Evolutionary conservation across 176 grass and related monocot species (phyloP).

Genomic region (Calamus simplicifolius): DNA sequence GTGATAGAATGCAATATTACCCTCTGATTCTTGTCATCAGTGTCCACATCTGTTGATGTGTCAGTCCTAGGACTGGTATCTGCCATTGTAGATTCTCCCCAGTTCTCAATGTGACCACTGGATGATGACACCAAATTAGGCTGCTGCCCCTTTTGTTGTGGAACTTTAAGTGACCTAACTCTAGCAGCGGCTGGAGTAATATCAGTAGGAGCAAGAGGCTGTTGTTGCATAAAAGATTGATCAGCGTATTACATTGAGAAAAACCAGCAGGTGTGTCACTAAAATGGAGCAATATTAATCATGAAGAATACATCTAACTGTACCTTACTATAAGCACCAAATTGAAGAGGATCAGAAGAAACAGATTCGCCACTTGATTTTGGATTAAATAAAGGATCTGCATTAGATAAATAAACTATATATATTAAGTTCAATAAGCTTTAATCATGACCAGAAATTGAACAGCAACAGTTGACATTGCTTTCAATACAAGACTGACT

Average conservation of each 20-base stretch:
- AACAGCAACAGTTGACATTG: too few relatives aligned
- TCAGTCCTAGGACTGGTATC: conserved; percentile 58
- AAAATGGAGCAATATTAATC: too few relatives aligned
- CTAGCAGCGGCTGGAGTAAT: conserved; percentile 3
- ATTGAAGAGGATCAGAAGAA: conserved; percentile 41
- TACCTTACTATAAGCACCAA: conserved; percentile 52
- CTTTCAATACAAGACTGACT: too few relatives aligned
- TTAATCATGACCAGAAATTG: too few relatives aligned
- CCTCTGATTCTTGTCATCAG: conserved; percentile 45
- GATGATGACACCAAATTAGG: conserved; percentile 24
- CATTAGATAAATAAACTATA: conserved; percentile 1
- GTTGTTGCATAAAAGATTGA: conserved; percentile 10
- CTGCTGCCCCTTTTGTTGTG: conserved; percentile 29
- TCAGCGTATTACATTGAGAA: too few relatives aligned
- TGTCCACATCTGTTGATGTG: conserved; percentile 61
- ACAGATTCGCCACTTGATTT: conserved; percentile 39
- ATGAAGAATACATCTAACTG: not conserved
- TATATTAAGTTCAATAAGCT: too few relatives aligned
- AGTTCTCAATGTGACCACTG: conserved; percentile 42
- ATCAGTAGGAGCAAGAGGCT: conserved; percentile 28
- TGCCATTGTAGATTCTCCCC: conserved; percentile 46
- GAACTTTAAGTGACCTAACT: conserved; percentile 23
- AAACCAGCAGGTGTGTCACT: too few relatives aligned
- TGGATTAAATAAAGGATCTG: conserved; percentile 43
- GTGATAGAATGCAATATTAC: conserved; percentile 25